Conservation (phyloP, 192 early-diverging fungal genomes). For the Podila epicladia region DNA sequence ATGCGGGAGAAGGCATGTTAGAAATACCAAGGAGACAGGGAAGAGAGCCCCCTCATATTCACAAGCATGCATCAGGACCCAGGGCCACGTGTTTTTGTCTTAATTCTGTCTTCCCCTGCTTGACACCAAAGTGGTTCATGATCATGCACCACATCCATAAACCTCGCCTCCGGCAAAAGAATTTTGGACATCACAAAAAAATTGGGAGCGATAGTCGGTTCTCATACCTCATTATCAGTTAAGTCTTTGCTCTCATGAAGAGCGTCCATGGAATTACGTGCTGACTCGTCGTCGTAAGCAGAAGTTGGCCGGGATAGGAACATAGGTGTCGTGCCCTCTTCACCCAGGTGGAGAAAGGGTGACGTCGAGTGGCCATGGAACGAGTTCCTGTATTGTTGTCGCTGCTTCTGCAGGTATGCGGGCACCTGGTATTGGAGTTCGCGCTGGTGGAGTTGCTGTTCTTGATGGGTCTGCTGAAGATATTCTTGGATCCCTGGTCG, state of each 20-base stretch:
- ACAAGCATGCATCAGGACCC: too few relatives aligned
- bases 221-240: constrained; percentile 35
- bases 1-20: not conserved
- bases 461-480: constrained; percentile 33
- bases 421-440: constrained; percentile 38
- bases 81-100: not conserved
- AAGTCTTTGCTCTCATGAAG: constrained; percentile 5
- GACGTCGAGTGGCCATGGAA: constrained; percentile 32
- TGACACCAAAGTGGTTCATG: too few relatives aligned
- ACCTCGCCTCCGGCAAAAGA: too few relatives aligned
- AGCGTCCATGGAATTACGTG: not conserved
- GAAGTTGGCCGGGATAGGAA: constrained; percentile 10
- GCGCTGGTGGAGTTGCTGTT: constrained; percentile 26
- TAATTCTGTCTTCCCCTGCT: too few relatives aligned
- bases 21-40: not conserved
- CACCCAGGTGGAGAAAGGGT: constrained; percentile 10
- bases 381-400: constrained; percentile 22
- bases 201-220: not conserved
- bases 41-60: constrained; percentile 1
- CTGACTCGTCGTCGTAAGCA: constrained; percentile 4
- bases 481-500: constrained; percentile 37
- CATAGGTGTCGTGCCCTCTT: not conserved
- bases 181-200: not conserved
- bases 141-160: too few relatives aligned
- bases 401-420: constrained; percentile 4